phyloP scores from a whole-genome alignment of 768 basidiomycete genomes.

The Tylopilus vinaceipallidus region DNA sequence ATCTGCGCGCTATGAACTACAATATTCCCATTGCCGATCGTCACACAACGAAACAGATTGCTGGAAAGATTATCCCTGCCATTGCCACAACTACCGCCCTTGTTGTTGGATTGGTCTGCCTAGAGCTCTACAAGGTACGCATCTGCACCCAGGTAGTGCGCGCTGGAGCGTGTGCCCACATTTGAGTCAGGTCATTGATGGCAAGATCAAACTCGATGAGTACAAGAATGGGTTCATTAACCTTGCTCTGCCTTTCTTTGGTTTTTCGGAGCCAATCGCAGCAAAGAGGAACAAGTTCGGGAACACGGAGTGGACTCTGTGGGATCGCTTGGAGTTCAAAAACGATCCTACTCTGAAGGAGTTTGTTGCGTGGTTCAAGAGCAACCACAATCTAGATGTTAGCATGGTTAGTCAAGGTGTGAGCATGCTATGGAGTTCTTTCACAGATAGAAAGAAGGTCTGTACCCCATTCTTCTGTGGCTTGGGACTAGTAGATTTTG shows the following conservation, averaged over 20 bases:
- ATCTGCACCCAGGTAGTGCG: not conserved
- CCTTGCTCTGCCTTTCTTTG: conserved; percentile 96
- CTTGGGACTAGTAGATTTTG: not conserved
- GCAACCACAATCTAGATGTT: conserved; percentile 80
- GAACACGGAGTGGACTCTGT: conserved; percentile 90
- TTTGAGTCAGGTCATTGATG: conserved; percentile 80
- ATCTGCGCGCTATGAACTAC: conserved; percentile 95
- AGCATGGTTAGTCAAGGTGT: conserved; percentile 97
- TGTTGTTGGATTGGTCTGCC: conserved; percentile 91
- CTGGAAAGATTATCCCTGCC: conserved; percentile 98
- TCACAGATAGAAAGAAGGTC: conserved; percentile 92
- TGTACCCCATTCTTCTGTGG: not conserved
- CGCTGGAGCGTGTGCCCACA: conserved; percentile 2
- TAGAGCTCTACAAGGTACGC: conserved; percentile 92
- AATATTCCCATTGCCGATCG: conserved; percentile 81
- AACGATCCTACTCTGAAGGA: conserved; percentile 87
- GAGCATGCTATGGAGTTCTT: conserved; percentile 97
- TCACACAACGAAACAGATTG: conserved; percentile 95
- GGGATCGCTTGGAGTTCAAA: conserved; percentile 95
- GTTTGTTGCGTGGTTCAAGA: conserved; percentile 80
- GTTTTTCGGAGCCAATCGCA: conserved; percentile 95
- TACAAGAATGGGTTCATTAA: conserved; percentile 99
- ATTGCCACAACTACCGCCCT: conserved; percentile 98
- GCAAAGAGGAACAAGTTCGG: conserved; percentile 89
- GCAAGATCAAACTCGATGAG: conserved; percentile 87